Percentiles rank a stretch among this genome's conserved stretches.
Conservation (phyloP, 352 stramenopile genomes). For the Phytophthora boehmeriae region DNA sequence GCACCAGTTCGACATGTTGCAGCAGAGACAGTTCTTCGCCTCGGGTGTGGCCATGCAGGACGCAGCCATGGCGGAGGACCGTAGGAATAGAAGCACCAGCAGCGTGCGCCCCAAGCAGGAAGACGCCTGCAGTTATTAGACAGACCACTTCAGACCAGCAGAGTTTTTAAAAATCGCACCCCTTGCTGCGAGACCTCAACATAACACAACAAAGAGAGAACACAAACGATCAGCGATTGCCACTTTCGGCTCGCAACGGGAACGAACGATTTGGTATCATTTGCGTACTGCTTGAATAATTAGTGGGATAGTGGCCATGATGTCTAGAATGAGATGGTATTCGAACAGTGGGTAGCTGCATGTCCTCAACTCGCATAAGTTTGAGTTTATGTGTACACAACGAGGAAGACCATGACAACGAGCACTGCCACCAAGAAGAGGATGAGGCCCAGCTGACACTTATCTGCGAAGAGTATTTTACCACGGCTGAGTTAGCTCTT, state of each 20-base stretch:
- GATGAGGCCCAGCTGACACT: constrained; percentile 79
- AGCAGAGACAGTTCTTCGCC: constrained; percentile 28
- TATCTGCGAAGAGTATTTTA: constrained; percentile 50
- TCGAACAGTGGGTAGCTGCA: background rate
- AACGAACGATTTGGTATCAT: constrained; percentile 2
- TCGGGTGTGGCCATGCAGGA: constrained; percentile 29
- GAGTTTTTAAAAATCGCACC: constrained; percentile 3
- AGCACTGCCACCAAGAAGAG: constrained; percentile 72
- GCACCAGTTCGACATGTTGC: constrained; percentile 37
- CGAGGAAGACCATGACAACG: constrained; percentile 78
- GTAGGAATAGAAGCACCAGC: constrained; percentile 37
- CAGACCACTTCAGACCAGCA: constrained; percentile 10
- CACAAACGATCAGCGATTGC: constrained; percentile 21
- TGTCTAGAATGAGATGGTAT: constrained; percentile 22
- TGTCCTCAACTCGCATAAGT: constrained; percentile 2
- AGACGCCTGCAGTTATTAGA: constrained; percentile 50
- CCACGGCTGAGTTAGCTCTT: background rate
- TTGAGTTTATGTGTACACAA: constrained; percentile 77
- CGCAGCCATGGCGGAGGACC: constrained; percentile 18
- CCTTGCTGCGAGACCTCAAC: constrained; percentile 21
- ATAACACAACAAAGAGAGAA: constrained; percentile 31
- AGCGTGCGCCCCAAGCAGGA: constrained; percentile 41
- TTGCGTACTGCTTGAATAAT: constrained; percentile 28
- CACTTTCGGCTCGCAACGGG: constrained; percentile 11
- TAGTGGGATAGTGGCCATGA: constrained; percentile 18